Conservation (phyloP, 2,329 filamentous ascomycete species). For the Botrytis squamosa region DNA sequence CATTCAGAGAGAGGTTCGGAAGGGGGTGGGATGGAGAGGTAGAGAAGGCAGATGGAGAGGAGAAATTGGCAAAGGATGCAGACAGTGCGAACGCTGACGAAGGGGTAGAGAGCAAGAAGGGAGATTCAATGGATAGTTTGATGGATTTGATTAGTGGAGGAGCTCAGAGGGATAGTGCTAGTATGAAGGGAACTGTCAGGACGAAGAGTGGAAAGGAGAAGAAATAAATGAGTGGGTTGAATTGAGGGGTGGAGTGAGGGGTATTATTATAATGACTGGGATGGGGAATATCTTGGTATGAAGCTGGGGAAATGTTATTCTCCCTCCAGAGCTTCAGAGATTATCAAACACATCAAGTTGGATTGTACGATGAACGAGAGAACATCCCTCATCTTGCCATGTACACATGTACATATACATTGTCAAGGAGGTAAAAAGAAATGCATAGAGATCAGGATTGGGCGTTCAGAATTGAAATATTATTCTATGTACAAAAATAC, state of each 20-base stretch:
- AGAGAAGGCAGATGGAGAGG: slow-evolving; percentile 32
- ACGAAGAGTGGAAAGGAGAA: slow-evolving; percentile 34
- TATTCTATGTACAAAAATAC: slow-evolving; percentile 38
- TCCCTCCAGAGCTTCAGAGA: neutral
- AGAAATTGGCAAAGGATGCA: slow-evolving; percentile 33
- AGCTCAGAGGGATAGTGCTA: slow-evolving; percentile 25
- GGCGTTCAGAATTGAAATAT: slow-evolving; percentile 27
- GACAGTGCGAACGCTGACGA: slow-evolving; percentile 40
- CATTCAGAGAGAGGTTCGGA: slow-evolving; percentile 84
- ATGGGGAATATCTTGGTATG: neutral
- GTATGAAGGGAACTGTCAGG: slow-evolving; percentile 33
- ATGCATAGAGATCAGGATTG: neutral
- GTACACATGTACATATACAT: neutral
- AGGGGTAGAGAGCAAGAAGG: slow-evolving; percentile 26
- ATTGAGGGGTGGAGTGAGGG: slow-evolving; percentile 37
- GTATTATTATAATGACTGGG: slow-evolving; percentile 9
- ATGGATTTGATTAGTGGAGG: slow-evolving; percentile 55
- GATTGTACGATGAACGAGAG: slow-evolving; percentile 4
- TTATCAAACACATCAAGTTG: neutral
- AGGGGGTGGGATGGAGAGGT: slow-evolving; percentile 83
- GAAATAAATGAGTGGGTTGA: slow-evolving; percentile 37
- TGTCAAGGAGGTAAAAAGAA: neutral
- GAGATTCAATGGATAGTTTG: slow-evolving; percentile 48
- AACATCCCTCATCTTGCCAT: neutral
- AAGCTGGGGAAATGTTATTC: neutral